These are phyloP conservation scores for Cryptosporidium ryanae DNA, from an alignment of 169 alveolate genomes.

Conservation along the genomic window DNA sequence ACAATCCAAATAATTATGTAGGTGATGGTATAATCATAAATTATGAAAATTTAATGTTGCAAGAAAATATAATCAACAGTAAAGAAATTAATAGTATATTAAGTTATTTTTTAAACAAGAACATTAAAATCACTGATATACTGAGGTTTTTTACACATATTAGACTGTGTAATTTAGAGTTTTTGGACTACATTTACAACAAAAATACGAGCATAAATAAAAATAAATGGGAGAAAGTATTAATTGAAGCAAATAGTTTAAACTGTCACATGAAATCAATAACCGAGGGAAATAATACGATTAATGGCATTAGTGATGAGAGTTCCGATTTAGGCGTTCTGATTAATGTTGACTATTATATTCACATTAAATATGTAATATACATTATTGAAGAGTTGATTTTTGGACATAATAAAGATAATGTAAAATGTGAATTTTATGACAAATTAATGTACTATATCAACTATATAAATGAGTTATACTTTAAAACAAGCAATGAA, in stretches of 20 bases:
- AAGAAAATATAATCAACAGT: not conserved
- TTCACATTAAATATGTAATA: no score
- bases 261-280: no score
- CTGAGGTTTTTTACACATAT: slow-evolving; percentile 20
- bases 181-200: slow-evolving; percentile 5
- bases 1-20: not conserved
- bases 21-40: slow-evolving; percentile 34
- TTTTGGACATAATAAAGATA: not conserved
- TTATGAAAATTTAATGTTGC: not conserved
- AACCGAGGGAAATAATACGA: not conserved
- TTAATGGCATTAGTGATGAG: no score
- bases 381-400: not conserved
- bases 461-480: not conserved
- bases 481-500: not conserved
- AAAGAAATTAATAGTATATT: not conserved
- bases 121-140: not conserved
- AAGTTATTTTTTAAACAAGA: not conserved
- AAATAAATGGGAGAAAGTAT: not conserved
- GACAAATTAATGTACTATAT: slow-evolving; percentile 10
- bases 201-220: not conserved
- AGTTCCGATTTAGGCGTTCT: no score
- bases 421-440: no score
- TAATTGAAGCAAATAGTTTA: not conserved
- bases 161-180: slow-evolving; percentile 35
- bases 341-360: no score